Base-by-base conservation (phyloP, 768 basidiomycete species). In the Psilocybe azurescens region DNA sequence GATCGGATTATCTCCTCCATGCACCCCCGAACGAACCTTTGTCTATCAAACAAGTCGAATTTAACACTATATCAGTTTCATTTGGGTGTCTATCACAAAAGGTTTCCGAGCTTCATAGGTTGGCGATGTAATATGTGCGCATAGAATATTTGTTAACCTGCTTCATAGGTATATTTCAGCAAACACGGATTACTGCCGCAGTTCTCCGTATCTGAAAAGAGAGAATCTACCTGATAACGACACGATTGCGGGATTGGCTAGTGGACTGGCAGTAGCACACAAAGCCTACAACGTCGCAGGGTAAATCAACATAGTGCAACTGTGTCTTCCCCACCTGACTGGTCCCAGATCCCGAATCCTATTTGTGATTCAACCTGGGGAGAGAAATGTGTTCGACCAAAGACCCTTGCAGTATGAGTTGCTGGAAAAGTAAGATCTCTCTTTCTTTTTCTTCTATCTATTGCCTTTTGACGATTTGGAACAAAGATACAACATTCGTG, bases 341-440 rank as follows among this genome's bases (percentile, higher is more conserved):
- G 32, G 33, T 56, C 47, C 47, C 32, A 85, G 83, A 55, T 71
- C 83, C 29, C 76, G 73, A 62, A 85, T 99, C 29, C 80, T 99
- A 11, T 93, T 99, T 69, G 94, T 98, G n/a, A 87, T 94, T 0
- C 95, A 96, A 69, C 83, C 87, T 3, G 84, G 86, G 46, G 97
- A 99, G 73, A 83, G 96, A 39, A 99, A 99, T 74, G 85, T 97
- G 4, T 99, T 98, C 72, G 97, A 99, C 73, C 97, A 99, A 73
- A 82, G 90, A 13, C 86, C 84, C 79, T 76, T 99, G 24, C 94
- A 99, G 75, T 97, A 94, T 63, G 89, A 94, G 63, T 79, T 99
- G 0, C 74, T 94, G 0, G 87, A 94, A 68, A 85, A 75, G 95
- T 95, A 71, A 52, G 83, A 76, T 14, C 11, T 6, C 32, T 5